Evolutionary conservation across 148 eudicot genomes (phyloP).

Genomic region (Silene uniflora): DNA sequence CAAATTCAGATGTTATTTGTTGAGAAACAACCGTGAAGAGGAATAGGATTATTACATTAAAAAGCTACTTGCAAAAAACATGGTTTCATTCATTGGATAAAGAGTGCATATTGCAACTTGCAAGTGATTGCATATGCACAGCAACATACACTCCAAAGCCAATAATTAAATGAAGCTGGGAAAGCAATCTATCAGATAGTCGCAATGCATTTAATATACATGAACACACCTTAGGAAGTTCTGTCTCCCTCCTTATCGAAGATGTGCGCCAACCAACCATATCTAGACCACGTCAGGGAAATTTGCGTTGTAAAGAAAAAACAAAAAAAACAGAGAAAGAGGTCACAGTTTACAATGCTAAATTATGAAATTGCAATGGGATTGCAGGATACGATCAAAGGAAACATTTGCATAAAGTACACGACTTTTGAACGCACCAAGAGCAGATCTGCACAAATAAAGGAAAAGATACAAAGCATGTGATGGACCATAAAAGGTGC

Average conservation of each 20-base stretch:
- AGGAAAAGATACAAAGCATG: conserved; percentile 16
- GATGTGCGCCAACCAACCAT: conserved; percentile 99
- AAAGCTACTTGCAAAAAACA: not conserved
- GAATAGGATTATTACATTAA: not conserved
- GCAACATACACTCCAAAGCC: not conserved
- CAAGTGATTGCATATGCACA: not conserved
- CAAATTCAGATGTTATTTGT: not conserved
- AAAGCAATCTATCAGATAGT: not conserved
- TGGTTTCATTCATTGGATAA: not conserved
- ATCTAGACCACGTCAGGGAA: conserved; percentile 55
- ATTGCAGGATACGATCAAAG: conserved; percentile 96
- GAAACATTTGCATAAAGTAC: conserved; percentile 83
- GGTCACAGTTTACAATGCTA: not conserved
- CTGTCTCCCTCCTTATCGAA: conserved; percentile 84
- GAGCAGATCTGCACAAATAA: conserved; percentile 72
- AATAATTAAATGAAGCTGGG: not conserved
- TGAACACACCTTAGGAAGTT: conserved; percentile 67
- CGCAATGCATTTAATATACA: not conserved
- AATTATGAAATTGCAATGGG: conserved; percentile 31
- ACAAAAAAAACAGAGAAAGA: not conserved
- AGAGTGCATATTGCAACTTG: not conserved
- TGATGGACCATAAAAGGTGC: not conserved
- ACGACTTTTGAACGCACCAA: conserved; percentile 82
- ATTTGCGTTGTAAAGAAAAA: conserved; percentile 11
- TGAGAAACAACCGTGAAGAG: not conserved